Percentiles rank a stretch among this genome's conserved stretches.
These are phyloP conservation scores for Scytalidium lignicola DNA, from an alignment of 2,329 filamentous ascomycete genomes.

Conservation along the genomic window DNA sequence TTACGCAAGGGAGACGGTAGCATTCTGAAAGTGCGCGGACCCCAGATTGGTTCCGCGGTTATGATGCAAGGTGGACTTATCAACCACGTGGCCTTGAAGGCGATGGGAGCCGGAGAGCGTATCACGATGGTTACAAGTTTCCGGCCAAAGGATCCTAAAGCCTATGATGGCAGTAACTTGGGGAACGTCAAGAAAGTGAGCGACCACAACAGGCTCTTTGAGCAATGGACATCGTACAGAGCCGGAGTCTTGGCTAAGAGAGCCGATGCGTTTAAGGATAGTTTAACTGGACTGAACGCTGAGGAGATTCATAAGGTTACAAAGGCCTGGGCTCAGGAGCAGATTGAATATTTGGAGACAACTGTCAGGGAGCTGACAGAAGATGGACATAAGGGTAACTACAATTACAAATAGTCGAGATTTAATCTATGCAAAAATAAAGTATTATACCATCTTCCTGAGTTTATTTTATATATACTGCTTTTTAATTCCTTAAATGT, in stretches of 20 bases:
- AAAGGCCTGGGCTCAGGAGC: slow-evolving; percentile 7
- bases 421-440: too few relatives aligned
- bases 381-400: neutral
- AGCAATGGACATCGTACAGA: slow-evolving; percentile 24
- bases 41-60: slow-evolving; percentile 29
- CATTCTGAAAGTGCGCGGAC: slow-evolving; percentile 32
- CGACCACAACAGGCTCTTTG: slow-evolving; percentile 21
- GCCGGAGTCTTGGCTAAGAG: slow-evolving; percentile 16
- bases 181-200: slow-evolving; percentile 18
- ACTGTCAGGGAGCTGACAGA: neutral
- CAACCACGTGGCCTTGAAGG: slow-evolving; percentile 31
- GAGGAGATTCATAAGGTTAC: neutral
- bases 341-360: neutral
- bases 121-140: slow-evolving; percentile 36
- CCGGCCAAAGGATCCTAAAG: slow-evolving; percentile 27
- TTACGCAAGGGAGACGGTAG: slow-evolving; percentile 42
- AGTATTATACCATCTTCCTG: too few relatives aligned
- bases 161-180: slow-evolving; percentile 29
- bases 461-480: too few relatives aligned
- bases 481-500: too few relatives aligned
- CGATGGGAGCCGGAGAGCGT: slow-evolving; percentile 29
- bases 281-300: neutral
- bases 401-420: neutral
- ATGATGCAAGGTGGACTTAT: slow-evolving; percentile 36
- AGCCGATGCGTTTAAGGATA: slow-evolving; percentile 8